Evolutionary conservation across 2,329 filamentous ascomycete genomes (phyloP).

Genomic region (Scedosporium minutisporum): DNA sequence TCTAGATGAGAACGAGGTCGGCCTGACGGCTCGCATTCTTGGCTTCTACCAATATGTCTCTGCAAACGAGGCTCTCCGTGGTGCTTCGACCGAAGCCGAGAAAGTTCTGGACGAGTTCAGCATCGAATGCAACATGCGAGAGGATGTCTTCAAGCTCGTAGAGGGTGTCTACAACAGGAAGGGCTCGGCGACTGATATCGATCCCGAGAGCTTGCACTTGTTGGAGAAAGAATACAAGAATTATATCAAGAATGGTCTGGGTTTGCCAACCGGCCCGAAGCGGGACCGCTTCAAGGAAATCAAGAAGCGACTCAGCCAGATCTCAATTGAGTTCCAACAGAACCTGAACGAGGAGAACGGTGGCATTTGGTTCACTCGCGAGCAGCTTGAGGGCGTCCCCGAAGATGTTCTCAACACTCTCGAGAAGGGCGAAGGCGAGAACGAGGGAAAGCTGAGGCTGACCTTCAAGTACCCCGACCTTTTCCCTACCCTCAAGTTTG

Average conservation of each 20-base stretch:
- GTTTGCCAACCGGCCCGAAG: constrained; percentile 58
- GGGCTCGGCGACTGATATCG: constrained; percentile 46
- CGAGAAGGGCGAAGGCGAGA: constrained; percentile 62
- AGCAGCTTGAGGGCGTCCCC: constrained; percentile 68
- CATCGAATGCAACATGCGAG: constrained; percentile 72
- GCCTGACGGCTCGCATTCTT: constrained; percentile 54
- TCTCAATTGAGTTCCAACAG: constrained; percentile 68
- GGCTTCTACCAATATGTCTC: constrained; percentile 77
- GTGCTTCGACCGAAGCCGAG: constrained; percentile 68
- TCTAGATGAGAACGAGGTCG: constrained; percentile 58
- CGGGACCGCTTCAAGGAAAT: constrained; percentile 78
- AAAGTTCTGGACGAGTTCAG: constrained; percentile 66
- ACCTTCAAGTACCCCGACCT: constrained; percentile 79
- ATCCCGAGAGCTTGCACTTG: constrained; percentile 60
- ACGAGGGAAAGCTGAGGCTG: constrained; percentile 64
- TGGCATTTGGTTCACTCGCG: constrained; percentile 66
- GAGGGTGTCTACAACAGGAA: constrained; percentile 45
- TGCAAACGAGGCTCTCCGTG: constrained; percentile 54
- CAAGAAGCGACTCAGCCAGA: constrained; percentile 67
- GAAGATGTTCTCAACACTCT: constrained; percentile 56
- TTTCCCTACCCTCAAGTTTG: constrained; percentile 70
- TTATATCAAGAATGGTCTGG: constrained; percentile 68
- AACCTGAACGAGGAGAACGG: constrained; percentile 75
- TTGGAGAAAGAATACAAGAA: constrained; percentile 69
- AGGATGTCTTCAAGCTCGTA: constrained; percentile 65